Percentiles rank a stretch among this genome's conserved stretches.
phyloP scores from a whole-genome alignment of 208 protist genomes.

The Crithidia thermophila region DNA sequence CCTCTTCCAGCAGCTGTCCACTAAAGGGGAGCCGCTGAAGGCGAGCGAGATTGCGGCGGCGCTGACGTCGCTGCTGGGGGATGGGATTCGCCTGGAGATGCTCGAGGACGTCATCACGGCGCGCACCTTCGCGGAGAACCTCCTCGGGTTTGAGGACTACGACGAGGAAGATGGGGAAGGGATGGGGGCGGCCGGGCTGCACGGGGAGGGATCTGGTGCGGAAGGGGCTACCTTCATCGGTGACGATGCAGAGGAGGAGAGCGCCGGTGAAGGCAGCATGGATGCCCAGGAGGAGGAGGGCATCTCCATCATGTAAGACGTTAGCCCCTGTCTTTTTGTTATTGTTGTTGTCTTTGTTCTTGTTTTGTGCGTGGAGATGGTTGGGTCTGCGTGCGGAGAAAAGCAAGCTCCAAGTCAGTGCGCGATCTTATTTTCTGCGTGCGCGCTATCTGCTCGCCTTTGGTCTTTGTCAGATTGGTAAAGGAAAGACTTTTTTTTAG shows the following conservation, averaged over 20 bases:
- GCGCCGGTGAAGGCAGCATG: background rate
- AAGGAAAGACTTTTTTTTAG: no score
- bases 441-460: no score
- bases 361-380: background rate
- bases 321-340: background rate
- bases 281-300: constrained; percentile 33
- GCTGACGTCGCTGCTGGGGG: constrained; percentile 86
- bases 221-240: background rate
- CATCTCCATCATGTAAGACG: constrained; percentile 12
- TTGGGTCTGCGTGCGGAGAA: no score
- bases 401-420: no score
- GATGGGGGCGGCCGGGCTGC: background rate
- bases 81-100: constrained; percentile 86
- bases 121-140: constrained; percentile 85
- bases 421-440: no score
- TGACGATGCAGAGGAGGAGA: constrained; percentile 11
- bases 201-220: background rate
- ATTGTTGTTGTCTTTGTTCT: background rate
- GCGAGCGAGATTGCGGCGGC: constrained; percentile 71
- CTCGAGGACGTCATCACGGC: constrained; percentile 89
- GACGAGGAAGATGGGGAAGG: constrained; percentile 36
- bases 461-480: no score
- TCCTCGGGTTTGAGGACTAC: constrained; percentile 93
- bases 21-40: constrained; percentile 78
- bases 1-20: constrained; percentile 78